A percentile compares a stretch with the other conserved stretches of the same genome.
phyloP scores from a whole-genome alignment of 2,329 filamentous ascomycete species.

The Arthrobotrys musiformis region DNA sequence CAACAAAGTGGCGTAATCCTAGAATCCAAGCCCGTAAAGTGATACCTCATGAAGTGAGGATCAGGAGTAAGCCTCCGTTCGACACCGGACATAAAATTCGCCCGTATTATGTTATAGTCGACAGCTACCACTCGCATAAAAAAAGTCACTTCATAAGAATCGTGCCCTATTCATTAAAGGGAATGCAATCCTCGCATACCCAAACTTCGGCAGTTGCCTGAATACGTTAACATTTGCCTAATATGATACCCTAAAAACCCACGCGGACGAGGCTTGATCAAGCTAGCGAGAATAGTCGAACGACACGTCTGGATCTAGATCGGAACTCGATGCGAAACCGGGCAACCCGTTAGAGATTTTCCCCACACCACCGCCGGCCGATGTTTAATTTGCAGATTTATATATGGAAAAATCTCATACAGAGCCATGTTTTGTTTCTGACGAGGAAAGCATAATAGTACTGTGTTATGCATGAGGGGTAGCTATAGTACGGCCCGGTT shows the following conservation, averaged over 20 bases:
- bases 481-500: not conserved
- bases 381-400: too few relatives aligned
- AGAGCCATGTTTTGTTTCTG: not conserved
- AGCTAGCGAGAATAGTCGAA: not conserved
- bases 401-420: not conserved
- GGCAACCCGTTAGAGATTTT: not conserved
- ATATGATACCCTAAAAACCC: not conserved
- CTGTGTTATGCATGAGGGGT: not conserved
- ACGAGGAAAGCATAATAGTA: not conserved
- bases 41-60: too few relatives aligned
- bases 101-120: not conserved
- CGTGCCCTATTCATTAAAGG: not conserved
- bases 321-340: conserved; percentile 9
- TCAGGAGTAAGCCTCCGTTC: too few relatives aligned
- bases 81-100: too few relatives aligned
- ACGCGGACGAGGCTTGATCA: not conserved
- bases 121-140: not conserved
- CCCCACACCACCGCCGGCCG: conserved; percentile 1
- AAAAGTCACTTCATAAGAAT: too few relatives aligned
- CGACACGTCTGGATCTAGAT: not conserved
- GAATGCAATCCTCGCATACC: not conserved
- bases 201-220: not conserved
- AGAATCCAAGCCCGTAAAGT: too few relatives aligned
- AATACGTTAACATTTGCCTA: not conserved
- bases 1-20: too few relatives aligned